Percentiles rank a stretch among this genome's conserved stretches.
phyloP scores from a whole-genome alignment of 2,329 filamentous ascomycete species.

The Chaetomium sp. region DNA sequence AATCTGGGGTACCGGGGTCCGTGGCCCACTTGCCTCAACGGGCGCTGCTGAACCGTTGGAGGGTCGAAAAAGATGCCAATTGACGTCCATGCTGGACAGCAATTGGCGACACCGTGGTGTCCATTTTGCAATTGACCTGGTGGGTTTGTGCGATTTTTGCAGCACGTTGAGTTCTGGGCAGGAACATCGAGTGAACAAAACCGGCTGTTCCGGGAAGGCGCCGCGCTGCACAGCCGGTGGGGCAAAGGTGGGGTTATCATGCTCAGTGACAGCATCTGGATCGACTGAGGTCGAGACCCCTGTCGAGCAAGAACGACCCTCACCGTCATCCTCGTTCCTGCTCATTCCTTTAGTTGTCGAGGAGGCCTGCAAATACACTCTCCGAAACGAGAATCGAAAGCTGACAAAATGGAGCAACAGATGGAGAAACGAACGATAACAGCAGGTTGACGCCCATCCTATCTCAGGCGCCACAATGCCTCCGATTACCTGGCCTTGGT shows the following conservation, averaged over 20 bases:
- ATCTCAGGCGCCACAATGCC: no score
- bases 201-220: conserved; percentile 1
- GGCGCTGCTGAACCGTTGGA: not conserved
- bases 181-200: conserved; percentile 6
- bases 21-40: conserved; percentile 2
- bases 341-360: not conserved
- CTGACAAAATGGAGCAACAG: no score
- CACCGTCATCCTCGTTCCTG: not conserved
- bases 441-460: no score
- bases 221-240: conserved; percentile 3
- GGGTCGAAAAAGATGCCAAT: not conserved
- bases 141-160: not conserved
- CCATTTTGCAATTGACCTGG: not conserved
- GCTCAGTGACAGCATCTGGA: conserved; percentile 4
- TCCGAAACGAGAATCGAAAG: no score
- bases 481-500: not conserved
- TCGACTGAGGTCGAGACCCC: not conserved
- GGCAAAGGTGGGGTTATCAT: conserved; percentile 6
- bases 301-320: conserved; percentile 1
- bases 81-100: not conserved
- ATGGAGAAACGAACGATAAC: no score
- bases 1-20: conserved; percentile 19
- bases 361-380: not conserved
- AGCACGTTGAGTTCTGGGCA: not conserved
- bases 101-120: not conserved